These are phyloP conservation scores for Setaria viridis DNA, from an alignment of 202 grass and related monocot genomes.

Conservation along the genomic window DNA sequence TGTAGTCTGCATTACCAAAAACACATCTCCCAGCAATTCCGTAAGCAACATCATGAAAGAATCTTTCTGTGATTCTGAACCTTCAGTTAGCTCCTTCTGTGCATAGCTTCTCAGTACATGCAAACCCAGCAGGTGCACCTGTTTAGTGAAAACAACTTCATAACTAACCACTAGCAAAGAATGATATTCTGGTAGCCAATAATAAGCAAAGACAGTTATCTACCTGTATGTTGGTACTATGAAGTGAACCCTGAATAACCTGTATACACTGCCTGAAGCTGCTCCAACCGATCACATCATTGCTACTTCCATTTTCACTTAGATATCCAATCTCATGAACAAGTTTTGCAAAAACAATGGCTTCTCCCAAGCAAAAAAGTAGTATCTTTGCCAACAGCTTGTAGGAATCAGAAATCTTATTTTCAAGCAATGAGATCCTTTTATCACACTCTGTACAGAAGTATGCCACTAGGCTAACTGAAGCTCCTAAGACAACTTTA, in stretches of 20 bases:
- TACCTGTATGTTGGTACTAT: conserved; percentile 75
- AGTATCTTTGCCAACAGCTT: conserved; percentile 75
- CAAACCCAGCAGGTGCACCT: conserved; percentile 83
- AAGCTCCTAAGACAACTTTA: conserved; percentile 57
- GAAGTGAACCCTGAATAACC: conserved; percentile 65
- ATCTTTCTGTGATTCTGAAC: conserved; percentile 52
- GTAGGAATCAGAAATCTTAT: conserved; percentile 66
- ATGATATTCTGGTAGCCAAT: conserved; percentile 16
- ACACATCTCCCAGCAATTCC: conserved; percentile 76
- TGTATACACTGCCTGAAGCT: conserved; percentile 73
- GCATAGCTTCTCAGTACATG: conserved; percentile 84
- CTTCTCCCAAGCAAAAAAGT: conserved; percentile 81
- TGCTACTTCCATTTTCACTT: conserved; percentile 52
- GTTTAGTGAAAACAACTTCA: conserved; percentile 47
- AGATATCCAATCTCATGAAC: conserved; percentile 58
- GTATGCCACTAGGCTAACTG: conserved; percentile 67
- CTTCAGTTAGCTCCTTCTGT: conserved; percentile 84
- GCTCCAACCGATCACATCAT: conserved; percentile 46
- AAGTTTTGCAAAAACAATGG: conserved; percentile 70
- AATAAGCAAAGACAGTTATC: conserved; percentile 26
- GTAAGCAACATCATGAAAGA: conserved; percentile 69
- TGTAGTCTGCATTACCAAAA: conserved; percentile 69
- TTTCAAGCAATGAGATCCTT: conserved; percentile 60
- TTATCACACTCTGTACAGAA: conserved; percentile 75
- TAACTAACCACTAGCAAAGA: conserved; percentile 18